Base-by-base conservation (phyloP, 495 filamentous ascomycete genomes). In the Cairneyella variabilis region DNA sequence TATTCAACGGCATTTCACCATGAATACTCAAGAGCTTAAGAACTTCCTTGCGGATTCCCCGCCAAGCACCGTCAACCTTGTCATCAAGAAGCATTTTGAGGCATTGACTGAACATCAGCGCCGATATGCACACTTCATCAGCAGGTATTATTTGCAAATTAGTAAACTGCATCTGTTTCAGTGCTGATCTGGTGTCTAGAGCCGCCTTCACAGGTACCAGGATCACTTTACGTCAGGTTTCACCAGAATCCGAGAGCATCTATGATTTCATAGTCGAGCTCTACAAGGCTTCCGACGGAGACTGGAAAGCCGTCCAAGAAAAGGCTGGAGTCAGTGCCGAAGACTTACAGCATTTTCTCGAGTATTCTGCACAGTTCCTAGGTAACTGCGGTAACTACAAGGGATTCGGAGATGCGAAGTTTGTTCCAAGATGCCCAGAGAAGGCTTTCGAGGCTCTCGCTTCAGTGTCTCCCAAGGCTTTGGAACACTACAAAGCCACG, bases 311-410 rank as follows among this genome's bases (percentile, higher is more conserved):
- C 5, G 76, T 95, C 18, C 81, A 80, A 28, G 68, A 77, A 37
- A 81, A 87, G 58, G 85, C 88, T 16, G 81, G 83, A 14, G 74
- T 95, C 44, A 85, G 79, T 26, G 72, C 86, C 22, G 77, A 85
- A 39, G 78, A 90, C 38, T 66, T 96, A 22, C 75, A 77, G 9
- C 78, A 82, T 57, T 96, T 95, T 71, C 72, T 97, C 22, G 82
- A 91, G 67, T 98, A 97, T 69, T 76, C 90, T 1, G 83, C 85
- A 2, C 87, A 91, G 63, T 93, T 97, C 67, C 73, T 98, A 6
- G 91, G 91, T 22, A 97, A 97, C 64, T 71, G 77, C 42, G 93
- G 93, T 40, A 98, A 98, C 68, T 98, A 95, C 74, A 97, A 97
- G 71, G 87, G 86, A 25, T 96, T 97, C 59, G 93, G 93, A 28